Evolutionary conservation across 805 yeast species (phyloP), one percentile per base, ranked within the genome.

Genomic region (Brettanomyces sp.): DNA sequence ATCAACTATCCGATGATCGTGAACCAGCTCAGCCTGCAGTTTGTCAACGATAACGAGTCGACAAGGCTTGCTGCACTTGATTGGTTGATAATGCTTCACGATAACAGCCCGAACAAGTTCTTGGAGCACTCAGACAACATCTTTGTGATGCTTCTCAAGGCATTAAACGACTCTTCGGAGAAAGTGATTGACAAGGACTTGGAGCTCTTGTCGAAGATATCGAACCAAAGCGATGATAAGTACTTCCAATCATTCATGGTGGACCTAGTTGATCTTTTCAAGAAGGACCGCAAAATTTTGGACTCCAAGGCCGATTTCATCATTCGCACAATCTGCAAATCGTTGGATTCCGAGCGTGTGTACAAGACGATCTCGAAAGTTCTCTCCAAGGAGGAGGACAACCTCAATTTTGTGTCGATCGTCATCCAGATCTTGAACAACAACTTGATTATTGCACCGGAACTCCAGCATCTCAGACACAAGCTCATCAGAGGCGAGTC

Each of bases 391-490:
- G 65, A 71, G 18, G 79, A 80, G 43, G 67, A 68, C 12, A 85
- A 84, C 55, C 64, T 79, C 34, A 80, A 78, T 7, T 93, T 93
- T 59, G 77, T 85, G 30, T 77, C 86, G 47, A 77, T 82, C 49
- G 81, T 93, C 73, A 80, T 91, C 43, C 96, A 90, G 54, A 87
- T 90, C 34, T 70, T 91, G 58, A 88, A 87, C 63, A 89, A 85
- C 53, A 90, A 87, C 48, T 67, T 93, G 44, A 74, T 93, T 12
- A 86, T 95, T 3, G 84, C 96, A 0, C 88, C 86, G 2, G 98
- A 93, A 56, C 70, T 93, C 43, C 64, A 77, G 0, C 70, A 72
- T 2, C 70, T 93, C 51, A 75, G 99, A 45, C 78, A 76, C 47
- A 77, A 84, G 55, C 67, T 91, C 44, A 72, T 55, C 24, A 52